A percentile compares a stretch with the other conserved stretches of the same genome.
Evolutionary conservation across 2,329 filamentous ascomycete genomes (phyloP).

Genomic region (Bipolaris bicolor): DNA sequence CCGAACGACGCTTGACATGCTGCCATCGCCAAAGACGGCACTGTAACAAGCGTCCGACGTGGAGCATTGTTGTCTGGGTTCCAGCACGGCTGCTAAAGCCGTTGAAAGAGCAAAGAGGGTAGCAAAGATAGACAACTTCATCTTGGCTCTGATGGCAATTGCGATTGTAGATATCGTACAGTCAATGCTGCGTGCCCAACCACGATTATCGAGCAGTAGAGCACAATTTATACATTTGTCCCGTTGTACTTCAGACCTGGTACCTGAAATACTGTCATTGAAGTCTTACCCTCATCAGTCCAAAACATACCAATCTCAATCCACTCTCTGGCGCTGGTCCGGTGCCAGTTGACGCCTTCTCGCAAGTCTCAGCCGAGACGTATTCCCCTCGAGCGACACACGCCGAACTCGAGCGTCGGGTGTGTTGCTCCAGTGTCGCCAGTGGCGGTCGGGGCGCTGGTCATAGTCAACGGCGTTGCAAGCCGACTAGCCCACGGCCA

Average conservation of each 20-base stretch:
- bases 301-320: not conserved
- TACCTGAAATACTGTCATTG: not conserved
- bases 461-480: not conserved
- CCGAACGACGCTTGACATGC: conserved; percentile 19
- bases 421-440: not conserved
- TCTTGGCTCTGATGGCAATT: conserved; percentile 21
- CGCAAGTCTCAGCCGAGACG: conserved; percentile 6
- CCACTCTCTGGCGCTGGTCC: not conserved
- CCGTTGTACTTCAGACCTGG: not conserved
- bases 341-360: conserved; percentile 12
- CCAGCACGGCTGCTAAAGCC: conserved; percentile 23
- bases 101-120: conserved; percentile 16
- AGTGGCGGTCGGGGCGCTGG: conserved; percentile 1
- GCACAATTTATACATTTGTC: conserved; percentile 9
- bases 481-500: not conserved
- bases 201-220: not conserved
- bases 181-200: too few species aligned
- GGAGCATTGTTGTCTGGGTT: conserved; percentile 29
- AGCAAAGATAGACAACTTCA: conserved; percentile 29
- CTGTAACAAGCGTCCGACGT: conserved; percentile 32
- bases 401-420: not conserved
- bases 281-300: not conserved
- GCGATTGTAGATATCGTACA: not conserved
- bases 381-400: not conserved
- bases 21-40: conserved; percentile 30